Evolutionary conservation across 495 filamentous ascomycete species (phyloP).

Genomic region (Penicillium coprophilum): DNA sequence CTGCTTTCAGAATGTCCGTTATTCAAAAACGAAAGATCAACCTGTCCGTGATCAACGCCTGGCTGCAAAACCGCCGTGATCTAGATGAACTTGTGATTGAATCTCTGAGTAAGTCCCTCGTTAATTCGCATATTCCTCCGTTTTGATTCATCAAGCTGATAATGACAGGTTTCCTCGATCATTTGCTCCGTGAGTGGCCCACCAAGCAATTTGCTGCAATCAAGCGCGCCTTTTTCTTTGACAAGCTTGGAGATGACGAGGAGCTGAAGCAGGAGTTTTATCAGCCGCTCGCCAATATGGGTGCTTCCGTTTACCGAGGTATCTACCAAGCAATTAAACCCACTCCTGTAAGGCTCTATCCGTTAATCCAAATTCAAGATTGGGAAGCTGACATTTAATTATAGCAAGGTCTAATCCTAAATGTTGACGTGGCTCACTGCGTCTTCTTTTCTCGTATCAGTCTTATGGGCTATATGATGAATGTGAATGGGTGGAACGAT

Average conservation of each 20-base stretch:
- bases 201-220: slow-evolving; percentile 61
- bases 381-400: slow-evolving; percentile 14
- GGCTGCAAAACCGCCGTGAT: slow-evolving; percentile 56
- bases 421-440: slow-evolving; percentile 62
- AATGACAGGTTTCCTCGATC: slow-evolving; percentile 72
- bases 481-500: slow-evolving; percentile 22
- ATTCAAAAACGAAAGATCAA: slow-evolving; percentile 59
- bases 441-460: slow-evolving; percentile 41
- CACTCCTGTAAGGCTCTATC: slow-evolving; percentile 48
- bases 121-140: neutral
- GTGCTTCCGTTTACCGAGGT: slow-evolving; percentile 78
- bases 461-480: slow-evolving; percentile 33
- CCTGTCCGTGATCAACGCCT: slow-evolving; percentile 60
- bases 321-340: slow-evolving; percentile 79
- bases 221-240: slow-evolving; percentile 74
- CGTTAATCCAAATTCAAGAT: neutral
- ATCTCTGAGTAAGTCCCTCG: slow-evolving; percentile 63
- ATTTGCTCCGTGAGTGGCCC: slow-evolving; percentile 76
- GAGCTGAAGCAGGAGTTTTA: slow-evolving; percentile 13
- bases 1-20: slow-evolving; percentile 56
- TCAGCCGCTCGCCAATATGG: slow-evolving; percentile 29
- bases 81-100: slow-evolving; percentile 69
- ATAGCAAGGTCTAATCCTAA: slow-evolving; percentile 64
- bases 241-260: slow-evolving; percentile 37
- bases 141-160: slow-evolving; percentile 19